These are phyloP conservation scores for Paecilomyces fulvus DNA, from an alignment of 2,329 filamentous ascomycete genomes.

Conservation along the genomic window DNA sequence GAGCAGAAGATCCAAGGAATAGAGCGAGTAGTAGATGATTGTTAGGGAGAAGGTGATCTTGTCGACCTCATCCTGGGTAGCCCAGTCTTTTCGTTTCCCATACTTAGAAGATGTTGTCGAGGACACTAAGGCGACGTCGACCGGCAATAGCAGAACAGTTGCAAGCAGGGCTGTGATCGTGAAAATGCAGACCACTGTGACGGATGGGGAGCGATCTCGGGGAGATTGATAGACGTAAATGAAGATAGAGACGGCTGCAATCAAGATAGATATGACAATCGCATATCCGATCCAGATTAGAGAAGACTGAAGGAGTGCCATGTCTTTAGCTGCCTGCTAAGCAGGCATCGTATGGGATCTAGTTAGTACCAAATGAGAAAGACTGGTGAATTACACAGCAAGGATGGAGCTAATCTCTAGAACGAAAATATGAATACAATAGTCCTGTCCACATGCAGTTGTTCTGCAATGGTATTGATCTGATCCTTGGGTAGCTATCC, in stretches of 20 bases:
- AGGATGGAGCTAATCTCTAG: background rate
- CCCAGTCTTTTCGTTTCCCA: constrained; percentile 90
- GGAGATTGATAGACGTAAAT: constrained; percentile 88
- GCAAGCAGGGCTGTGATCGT: constrained; percentile 81
- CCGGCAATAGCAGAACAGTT: constrained; percentile 83
- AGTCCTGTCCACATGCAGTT: background rate
- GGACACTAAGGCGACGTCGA: constrained; percentile 91
- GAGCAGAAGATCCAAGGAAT: constrained; percentile 81
- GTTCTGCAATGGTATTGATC: background rate
- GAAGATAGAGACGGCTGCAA: constrained; percentile 71
- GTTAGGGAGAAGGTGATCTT: constrained; percentile 72
- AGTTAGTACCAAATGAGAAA: background rate
- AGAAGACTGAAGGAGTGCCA: constrained; percentile 72
- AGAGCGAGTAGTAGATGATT: constrained; percentile 85
- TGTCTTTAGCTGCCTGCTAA: constrained; percentile 17
- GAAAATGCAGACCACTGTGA: constrained; percentile 77
- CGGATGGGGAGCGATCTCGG: constrained; percentile 71
- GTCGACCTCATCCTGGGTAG: constrained; percentile 69
- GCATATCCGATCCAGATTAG: constrained; percentile 95
- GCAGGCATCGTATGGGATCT: background rate
- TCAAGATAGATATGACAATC: constrained; percentile 66
- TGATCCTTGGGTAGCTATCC: background rate
- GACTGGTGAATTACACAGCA: background rate
- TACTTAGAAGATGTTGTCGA: constrained; percentile 68
- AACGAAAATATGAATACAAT: background rate